Conservation (phyloP, 2,329 filamentous ascomycete species). For the Lachnellula hyalina region DNA sequence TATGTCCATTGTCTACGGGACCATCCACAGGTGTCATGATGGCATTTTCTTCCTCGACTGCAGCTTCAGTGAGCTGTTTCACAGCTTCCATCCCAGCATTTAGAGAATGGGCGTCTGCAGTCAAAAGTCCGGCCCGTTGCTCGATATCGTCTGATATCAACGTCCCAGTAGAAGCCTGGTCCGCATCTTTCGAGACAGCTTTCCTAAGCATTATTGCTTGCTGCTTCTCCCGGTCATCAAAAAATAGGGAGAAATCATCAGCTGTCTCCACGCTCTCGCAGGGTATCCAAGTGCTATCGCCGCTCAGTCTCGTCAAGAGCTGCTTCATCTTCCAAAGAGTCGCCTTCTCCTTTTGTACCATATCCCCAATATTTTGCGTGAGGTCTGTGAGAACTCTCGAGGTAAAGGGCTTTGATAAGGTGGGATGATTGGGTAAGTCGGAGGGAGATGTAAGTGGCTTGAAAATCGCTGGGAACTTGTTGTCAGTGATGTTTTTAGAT, state of each 20-base stretch:
- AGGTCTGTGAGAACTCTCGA: constrained; percentile 69
- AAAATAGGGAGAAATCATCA: constrained; percentile 49
- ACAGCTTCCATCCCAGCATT: constrained; percentile 3
- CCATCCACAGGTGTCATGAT: background rate
- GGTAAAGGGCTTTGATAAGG: constrained; percentile 67
- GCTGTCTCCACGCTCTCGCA: constrained; percentile 53
- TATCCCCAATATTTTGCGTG: constrained; percentile 60
- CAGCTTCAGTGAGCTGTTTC: background rate
- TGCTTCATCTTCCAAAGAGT: constrained; percentile 71
- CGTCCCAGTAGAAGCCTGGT: constrained; percentile 25
- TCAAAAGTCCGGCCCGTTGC: constrained; percentile 6
- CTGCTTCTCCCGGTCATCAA: constrained; percentile 25
- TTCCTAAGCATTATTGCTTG: constrained; percentile 19
- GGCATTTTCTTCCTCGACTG: constrained; percentile 2
- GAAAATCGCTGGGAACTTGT: constrained; percentile 54
- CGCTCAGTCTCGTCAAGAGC: constrained; percentile 66
- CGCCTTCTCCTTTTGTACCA: constrained; percentile 69
- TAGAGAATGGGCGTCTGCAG: constrained; percentile 9
- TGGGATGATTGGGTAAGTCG: constrained; percentile 69
- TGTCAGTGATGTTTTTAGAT: constrained; percentile 23
- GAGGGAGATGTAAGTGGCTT: constrained; percentile 70
- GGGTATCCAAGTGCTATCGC: constrained; percentile 66
- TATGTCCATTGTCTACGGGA: background rate
- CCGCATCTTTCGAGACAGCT: constrained; percentile 17
- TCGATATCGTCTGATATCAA: constrained; percentile 21